A percentile compares a stretch with the other conserved stretches of the same genome.
Conservation (phyloP, 768 basidiomycete genomes). For the Termitomyces sp. region DNA sequence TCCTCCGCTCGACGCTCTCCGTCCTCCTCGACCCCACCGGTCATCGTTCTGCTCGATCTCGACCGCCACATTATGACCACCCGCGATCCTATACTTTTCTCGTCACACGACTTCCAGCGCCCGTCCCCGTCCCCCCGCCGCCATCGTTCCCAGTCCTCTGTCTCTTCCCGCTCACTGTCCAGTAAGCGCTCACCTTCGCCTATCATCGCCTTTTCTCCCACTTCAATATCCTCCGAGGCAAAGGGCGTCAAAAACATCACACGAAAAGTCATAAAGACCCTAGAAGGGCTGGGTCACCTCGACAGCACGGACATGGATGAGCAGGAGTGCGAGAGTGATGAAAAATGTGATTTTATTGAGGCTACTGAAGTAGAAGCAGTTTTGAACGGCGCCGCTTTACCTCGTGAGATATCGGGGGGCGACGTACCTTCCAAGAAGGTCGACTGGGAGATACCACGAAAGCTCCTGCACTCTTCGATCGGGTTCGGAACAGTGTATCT, state of each 20-base stretch:
- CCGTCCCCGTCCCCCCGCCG: conserved; percentile 11
- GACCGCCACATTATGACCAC: conserved; percentile 15
- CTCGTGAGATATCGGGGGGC: conserved; percentile 1
- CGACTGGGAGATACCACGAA: conserved; percentile 91
- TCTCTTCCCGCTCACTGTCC: conserved; percentile 14
- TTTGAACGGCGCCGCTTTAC: conserved; percentile 10
- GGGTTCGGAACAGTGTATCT: conserved; percentile 45
- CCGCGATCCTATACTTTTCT: conserved; percentile 13
- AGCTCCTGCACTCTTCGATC: conserved; percentile 83
- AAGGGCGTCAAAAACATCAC: conserved; percentile 44
- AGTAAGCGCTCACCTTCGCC: conserved; percentile 44
- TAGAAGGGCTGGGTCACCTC: conserved; percentile 41
- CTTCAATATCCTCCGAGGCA: conserved; percentile 27
- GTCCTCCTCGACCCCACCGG: background rate
- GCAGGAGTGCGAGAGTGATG: conserved; percentile 25
- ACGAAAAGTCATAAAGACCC: conserved; percentile 41
- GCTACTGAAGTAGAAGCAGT: conserved; percentile 22
- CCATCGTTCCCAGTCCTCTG: conserved; percentile 16
- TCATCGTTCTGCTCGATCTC: background rate
- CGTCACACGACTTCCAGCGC: conserved; percentile 15
- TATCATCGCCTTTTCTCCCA: conserved; percentile 36
- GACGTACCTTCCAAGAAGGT: conserved; percentile 28
- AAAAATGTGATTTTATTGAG: conserved; percentile 20
- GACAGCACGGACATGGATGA: conserved; percentile 29
- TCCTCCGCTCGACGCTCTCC: background rate